These are phyloP conservation scores for Amaranthus cruentus DNA, from an alignment of 148 eudicot genomes.

Conservation along the genomic window DNA sequence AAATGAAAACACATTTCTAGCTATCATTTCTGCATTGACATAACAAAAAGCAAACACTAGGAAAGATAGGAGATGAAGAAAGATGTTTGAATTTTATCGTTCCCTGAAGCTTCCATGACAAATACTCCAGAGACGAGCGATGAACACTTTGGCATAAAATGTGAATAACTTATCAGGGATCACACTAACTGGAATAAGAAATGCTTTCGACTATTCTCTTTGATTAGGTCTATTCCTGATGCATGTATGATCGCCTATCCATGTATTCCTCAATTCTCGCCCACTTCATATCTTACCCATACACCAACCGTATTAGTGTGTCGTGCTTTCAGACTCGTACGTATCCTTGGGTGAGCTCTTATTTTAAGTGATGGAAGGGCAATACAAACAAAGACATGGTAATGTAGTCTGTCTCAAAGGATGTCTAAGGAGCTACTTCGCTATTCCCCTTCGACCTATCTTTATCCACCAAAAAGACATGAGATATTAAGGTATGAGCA, in stretches of 20 bases:
- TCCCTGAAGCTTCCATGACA: too few species aligned
- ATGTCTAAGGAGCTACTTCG: background rate
- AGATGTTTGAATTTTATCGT: too few species aligned
- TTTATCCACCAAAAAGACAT: background rate
- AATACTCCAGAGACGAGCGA: too few species aligned
- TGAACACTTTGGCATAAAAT: too few species aligned
- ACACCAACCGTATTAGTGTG: constrained; percentile 15
- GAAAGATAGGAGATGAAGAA: too few species aligned
- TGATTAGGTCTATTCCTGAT: constrained; percentile 17
- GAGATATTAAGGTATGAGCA: background rate
- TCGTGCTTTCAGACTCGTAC: background rate
- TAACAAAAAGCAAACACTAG: too few species aligned
- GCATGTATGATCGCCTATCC: constrained; percentile 23
- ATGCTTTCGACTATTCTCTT: too few species aligned
- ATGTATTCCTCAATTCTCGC: constrained; percentile 37
- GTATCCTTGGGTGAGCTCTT: background rate
- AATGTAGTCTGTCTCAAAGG: constrained; percentile 4
- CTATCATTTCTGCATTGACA: too few species aligned
- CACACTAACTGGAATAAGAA: too few species aligned
- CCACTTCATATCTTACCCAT: constrained; percentile 20
- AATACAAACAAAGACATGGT: background rate
- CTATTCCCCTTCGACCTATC: background rate
- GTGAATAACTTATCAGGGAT: background rate
- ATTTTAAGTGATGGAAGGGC: background rate
- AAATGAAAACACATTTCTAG: too few species aligned